Conservation (phyloP, 441 rosid species). For the Erodium moschatum region DNA sequence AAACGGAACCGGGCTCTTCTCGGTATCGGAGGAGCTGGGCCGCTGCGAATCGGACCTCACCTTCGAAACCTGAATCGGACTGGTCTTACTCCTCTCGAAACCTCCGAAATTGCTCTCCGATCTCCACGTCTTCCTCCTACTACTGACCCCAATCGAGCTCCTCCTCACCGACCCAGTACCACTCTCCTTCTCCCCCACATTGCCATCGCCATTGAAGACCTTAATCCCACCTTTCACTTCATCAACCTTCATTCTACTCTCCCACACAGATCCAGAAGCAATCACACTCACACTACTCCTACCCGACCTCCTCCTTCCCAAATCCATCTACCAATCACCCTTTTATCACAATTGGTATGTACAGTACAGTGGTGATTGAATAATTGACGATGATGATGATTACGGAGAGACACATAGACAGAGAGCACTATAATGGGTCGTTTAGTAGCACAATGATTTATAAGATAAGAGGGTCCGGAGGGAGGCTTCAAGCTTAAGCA, state of each 20-base stretch:
- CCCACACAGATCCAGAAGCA: slow-evolving; percentile 44
- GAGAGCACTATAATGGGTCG: neutral
- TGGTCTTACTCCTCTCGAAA: neutral
- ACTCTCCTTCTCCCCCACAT: neutral
- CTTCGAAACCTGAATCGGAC: slow-evolving; percentile 14
- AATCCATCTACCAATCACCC: slow-evolving; percentile 4
- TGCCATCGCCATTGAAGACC: slow-evolving; percentile 36
- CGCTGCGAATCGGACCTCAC: slow-evolving; percentile 19
- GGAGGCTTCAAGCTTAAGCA: slow-evolving; percentile 6
- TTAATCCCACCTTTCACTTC: slow-evolving; percentile 32
- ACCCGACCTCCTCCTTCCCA: slow-evolving; percentile 28
- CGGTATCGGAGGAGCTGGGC: slow-evolving; percentile 23
- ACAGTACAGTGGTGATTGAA: neutral
- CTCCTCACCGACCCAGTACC: slow-evolving; percentile 14
- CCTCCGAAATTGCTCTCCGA: slow-evolving; percentile 21
- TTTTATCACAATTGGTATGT: too few species aligned
- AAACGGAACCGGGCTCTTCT: slow-evolving; percentile 25
- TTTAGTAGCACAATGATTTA: neutral
- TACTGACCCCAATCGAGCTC: slow-evolving; percentile 22
- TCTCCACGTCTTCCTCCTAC: slow-evolving; percentile 34
- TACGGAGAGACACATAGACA: neutral
- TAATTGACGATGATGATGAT: neutral
- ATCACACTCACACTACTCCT: slow-evolving; percentile 25
- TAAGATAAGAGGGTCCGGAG: neutral
- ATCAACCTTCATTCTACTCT: slow-evolving; percentile 43